Conservation (phyloP, 106 monocot genomes). For the Dendrobium catenatum region DNA sequence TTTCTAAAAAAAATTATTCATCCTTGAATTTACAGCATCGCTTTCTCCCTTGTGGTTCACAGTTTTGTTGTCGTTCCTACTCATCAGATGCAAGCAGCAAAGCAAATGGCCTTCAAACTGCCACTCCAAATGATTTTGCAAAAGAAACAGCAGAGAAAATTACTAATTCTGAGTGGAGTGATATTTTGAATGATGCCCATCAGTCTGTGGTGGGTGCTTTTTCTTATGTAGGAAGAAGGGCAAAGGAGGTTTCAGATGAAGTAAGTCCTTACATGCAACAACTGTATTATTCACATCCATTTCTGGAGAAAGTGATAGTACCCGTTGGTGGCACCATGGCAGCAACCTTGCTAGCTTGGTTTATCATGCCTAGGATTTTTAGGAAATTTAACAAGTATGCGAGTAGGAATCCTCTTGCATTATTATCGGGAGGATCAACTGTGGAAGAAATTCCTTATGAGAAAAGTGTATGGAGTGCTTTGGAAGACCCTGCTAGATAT, state of each 20-base stretch:
- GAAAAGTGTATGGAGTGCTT: conserved; percentile 80
- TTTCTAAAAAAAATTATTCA: conserved; percentile 5
- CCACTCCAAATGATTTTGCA: conserved; percentile 12
- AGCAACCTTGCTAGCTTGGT: conserved; percentile 71
- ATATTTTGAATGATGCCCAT: conserved; percentile 29
- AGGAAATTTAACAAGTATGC: conserved; percentile 63
- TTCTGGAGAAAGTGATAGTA: conserved; percentile 62
- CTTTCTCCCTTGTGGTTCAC: conserved; percentile 11
- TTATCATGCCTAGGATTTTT: conserved; percentile 76
- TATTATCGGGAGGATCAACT: conserved; percentile 29
- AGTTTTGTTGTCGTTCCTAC: conserved; percentile 25
- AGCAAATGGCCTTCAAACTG: conserved; percentile 20
- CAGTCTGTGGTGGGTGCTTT: conserved; percentile 39
- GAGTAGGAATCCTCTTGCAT: conserved; percentile 35
- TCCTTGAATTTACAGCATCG: conserved; percentile 9
- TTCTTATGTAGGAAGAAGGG: conserved; percentile 28
- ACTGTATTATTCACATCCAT: conserved; percentile 69
- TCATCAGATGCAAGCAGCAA: conserved; percentile 38
- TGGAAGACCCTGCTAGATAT: conserved; percentile 96
- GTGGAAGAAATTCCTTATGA: conserved; percentile 53
- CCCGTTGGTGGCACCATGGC: conserved; percentile 59
- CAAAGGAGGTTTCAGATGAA: conserved; percentile 51
- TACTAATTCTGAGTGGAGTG: conserved; percentile 37
- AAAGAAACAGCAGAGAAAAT: conserved; percentile 25
- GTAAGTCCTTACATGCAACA: conserved; percentile 45